phyloP scores from a whole-genome alignment of 2,329 filamentous ascomycete genomes.

The Beauveria australis region DNA sequence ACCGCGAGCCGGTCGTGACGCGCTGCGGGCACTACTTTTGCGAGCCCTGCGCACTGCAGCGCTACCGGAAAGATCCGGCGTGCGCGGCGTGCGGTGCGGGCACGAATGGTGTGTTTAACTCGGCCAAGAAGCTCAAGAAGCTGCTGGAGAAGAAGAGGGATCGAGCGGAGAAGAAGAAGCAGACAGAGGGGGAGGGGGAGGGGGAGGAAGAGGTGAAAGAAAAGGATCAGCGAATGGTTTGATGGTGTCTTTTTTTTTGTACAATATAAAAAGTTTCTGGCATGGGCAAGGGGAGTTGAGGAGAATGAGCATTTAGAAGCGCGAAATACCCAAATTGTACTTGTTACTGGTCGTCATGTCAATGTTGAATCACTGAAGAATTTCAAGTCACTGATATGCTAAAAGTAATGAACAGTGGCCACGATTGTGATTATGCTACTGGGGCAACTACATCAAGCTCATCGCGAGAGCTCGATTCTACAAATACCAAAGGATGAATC shows the following conservation, averaged over 20 bases:
- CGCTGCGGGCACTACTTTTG: constrained; percentile 97
- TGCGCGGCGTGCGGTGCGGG: constrained; percentile 81
- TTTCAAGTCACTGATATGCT: too few relatives aligned
- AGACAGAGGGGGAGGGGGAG: constrained; percentile 44
- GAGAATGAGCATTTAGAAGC: neutral
- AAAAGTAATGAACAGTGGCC: too few relatives aligned
- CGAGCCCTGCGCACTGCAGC: constrained; percentile 74
- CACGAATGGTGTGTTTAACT: constrained; percentile 85
- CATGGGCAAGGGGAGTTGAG: neutral
- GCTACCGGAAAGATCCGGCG: constrained; percentile 78
- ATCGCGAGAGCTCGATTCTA: too few relatives aligned
- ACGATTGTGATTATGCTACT: too few relatives aligned
- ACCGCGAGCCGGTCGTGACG: constrained; percentile 74
- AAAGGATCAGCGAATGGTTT: neutral
- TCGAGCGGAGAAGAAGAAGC: constrained; percentile 47
- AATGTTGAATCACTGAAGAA: too few relatives aligned
- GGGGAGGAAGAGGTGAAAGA: constrained; percentile 32
- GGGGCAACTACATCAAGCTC: too few relatives aligned
- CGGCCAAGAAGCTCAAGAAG: constrained; percentile 73
- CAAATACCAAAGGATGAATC: too few relatives aligned
- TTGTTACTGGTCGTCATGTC: neutral
- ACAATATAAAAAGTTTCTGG: neutral
- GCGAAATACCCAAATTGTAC: constrained; percentile 2
- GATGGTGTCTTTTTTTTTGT: neutral
- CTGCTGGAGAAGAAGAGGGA: constrained; percentile 67